phyloP scores from a whole-genome alignment of 2,329 filamentous ascomycete species.

The Davidsoniella australis region DNA sequence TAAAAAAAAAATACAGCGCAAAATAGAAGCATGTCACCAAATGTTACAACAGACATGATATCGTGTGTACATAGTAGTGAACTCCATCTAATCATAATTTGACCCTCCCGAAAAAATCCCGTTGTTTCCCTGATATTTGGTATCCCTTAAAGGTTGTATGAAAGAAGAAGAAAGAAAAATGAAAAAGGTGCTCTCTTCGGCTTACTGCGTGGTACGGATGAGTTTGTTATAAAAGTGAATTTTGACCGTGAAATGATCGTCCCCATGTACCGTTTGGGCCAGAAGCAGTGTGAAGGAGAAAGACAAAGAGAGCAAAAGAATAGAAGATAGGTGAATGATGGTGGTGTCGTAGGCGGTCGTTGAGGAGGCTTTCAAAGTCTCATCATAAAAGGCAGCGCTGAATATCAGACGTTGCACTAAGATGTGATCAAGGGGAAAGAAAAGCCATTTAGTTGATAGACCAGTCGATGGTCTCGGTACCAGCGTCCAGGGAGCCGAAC shows the following conservation, averaged over 20 bases:
- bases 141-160: background rate
- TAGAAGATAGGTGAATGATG: background rate
- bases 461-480: slow-evolving; percentile 28
- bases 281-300: background rate
- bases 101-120: background rate
- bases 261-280: background rate
- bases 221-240: too few relatives aligned
- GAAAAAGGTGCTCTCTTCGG: too few relatives aligned
- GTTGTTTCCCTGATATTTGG: background rate
- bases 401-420: too few relatives aligned
- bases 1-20: background rate
- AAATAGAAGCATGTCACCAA: background rate
- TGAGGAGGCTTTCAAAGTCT: background rate
- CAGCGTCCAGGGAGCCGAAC: slow-evolving; percentile 27
- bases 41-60: too few relatives aligned
- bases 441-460: slow-evolving; percentile 20
- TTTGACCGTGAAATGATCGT: too few relatives aligned
- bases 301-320: background rate
- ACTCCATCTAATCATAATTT: background rate
- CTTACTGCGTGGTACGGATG: too few relatives aligned
- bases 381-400: too few relatives aligned
- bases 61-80: too few relatives aligned
- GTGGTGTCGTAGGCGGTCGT: slow-evolving; percentile 5
- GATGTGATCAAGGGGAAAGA: too few relatives aligned
- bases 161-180: background rate